phyloP scores from a whole-genome alignment of 805 yeast genomes.

The Komagataella pseudopastoris region DNA sequence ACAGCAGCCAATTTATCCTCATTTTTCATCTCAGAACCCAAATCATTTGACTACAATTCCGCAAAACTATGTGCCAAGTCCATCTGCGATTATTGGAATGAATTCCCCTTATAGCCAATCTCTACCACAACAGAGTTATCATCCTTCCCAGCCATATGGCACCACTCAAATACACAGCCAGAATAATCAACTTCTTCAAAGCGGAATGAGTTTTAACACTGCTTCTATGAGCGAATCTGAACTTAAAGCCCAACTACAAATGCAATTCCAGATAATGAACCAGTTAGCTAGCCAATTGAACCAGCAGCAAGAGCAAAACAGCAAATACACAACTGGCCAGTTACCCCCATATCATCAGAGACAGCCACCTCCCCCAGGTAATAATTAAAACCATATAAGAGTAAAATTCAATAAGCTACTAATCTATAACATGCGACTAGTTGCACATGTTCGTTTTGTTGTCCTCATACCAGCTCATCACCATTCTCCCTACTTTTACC shows the following conservation, averaged over 20 bases:
- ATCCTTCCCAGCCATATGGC: background rate
- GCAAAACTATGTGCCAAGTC: background rate
- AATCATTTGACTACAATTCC: background rate
- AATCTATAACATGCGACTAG: no score
- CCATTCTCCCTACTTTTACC: constrained; percentile 32
- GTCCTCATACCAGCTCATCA: constrained; percentile 4
- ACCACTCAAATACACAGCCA: background rate
- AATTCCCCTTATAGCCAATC: background rate
- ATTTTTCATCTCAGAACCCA: background rate
- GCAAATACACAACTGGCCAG: constrained; percentile 2
- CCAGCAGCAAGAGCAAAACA: constrained; percentile 5
- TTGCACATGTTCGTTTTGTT: background rate
- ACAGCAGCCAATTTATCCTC: background rate
- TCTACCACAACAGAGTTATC: background rate
- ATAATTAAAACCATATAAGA: background rate
- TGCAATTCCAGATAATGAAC: constrained; percentile 1
- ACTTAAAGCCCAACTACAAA: background rate
- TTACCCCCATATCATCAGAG: constrained; percentile 1
- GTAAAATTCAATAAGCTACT: background rate
- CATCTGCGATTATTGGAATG: background rate
- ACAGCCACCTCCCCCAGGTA: constrained; percentile 2
- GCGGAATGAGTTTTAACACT: background rate
- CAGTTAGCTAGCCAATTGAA: constrained; percentile 9
- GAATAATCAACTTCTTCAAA: constrained; percentile 1
- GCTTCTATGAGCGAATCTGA: constrained; percentile 4